Evolutionary conservation across 805 yeast species (phyloP).

Genomic region (Wickerhamiella vanderwaltii): DNA sequence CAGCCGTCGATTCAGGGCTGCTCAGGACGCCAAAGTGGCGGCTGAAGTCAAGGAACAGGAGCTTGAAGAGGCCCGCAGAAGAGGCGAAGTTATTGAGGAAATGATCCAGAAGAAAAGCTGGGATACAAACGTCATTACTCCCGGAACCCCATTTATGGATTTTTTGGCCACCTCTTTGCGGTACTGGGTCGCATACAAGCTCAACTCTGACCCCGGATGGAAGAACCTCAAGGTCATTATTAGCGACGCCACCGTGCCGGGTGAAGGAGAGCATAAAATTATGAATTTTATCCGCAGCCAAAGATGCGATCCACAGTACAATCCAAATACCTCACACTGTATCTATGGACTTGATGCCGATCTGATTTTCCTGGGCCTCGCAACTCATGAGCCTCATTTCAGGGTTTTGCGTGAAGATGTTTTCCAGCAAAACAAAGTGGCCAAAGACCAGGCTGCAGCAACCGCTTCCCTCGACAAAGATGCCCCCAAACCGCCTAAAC

Average conservation of each 20-base stretch:
- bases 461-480: slow-evolving; percentile 27
- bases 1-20: slow-evolving; percentile 83
- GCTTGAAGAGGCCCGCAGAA: slow-evolving; percentile 37
- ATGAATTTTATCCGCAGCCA: slow-evolving; percentile 92
- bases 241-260: slow-evolving; percentile 95
- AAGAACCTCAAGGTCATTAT: slow-evolving; percentile 74
- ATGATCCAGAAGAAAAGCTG: slow-evolving; percentile 62
- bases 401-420: slow-evolving; percentile 91
- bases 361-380: slow-evolving; percentile 85
- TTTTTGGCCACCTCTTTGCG: slow-evolving; percentile 67
- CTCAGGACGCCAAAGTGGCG: slow-evolving; percentile 75
- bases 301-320: slow-evolving; percentile 71
- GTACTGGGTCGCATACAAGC: slow-evolving; percentile 86
- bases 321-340: slow-evolving; percentile 91
- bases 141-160: slow-evolving; percentile 98
- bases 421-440: slow-evolving; percentile 57
- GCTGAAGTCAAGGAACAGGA: slow-evolving; percentile 51
- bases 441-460: slow-evolving; percentile 24
- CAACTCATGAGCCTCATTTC: slow-evolving; percentile 97
- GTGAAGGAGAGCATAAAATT: slow-evolving; percentile 98
- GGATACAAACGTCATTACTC: slow-evolving; percentile 96
- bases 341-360: slow-evolving; percentile 98
- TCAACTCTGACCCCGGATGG: slow-evolving; percentile 90
- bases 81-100: slow-evolving; percentile 63
- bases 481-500: slow-evolving; percentile 34